These are phyloP conservation scores for Yamadazyma sp. DNA, from an alignment of 805 yeast species.

Conservation along the genomic window DNA sequence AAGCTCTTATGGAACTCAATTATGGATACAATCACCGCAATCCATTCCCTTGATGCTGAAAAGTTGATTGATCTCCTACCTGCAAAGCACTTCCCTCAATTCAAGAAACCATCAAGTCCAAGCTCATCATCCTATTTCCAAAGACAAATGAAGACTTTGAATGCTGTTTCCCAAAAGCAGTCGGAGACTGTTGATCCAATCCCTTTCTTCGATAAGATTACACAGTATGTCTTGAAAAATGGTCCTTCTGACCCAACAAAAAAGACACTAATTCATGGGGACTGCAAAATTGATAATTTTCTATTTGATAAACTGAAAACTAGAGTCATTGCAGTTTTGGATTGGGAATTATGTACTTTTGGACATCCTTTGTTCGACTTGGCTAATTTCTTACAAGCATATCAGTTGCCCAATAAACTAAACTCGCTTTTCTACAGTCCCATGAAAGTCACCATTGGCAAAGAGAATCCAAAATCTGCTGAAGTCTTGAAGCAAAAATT, in stretches of 20 bases:
- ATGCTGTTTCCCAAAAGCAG: slow-evolving; percentile 39
- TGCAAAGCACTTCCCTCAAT: slow-evolving; percentile 41
- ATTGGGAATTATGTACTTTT: slow-evolving; percentile 65
- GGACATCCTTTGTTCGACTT: slow-evolving; percentile 66
- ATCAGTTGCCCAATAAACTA: slow-evolving; percentile 39
- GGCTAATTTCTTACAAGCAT: slow-evolving; percentile 57
- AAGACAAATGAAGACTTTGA: slow-evolving; percentile 50
- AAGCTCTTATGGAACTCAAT: slow-evolving; percentile 45
- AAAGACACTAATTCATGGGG: slow-evolving; percentile 57
- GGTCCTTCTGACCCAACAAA: slow-evolving; percentile 48
- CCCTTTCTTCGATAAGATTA: slow-evolving; percentile 42
- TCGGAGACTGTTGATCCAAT: slow-evolving; percentile 42
- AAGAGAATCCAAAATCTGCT: slow-evolving; percentile 23
- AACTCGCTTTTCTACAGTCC: slow-evolving; percentile 29
- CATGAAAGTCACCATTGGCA: slow-evolving; percentile 27
- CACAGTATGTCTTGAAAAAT: slow-evolving; percentile 38
- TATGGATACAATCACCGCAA: slow-evolving; percentile 43
- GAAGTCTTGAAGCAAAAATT: slow-evolving; percentile 11
- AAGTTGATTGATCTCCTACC: slow-evolving; percentile 45
- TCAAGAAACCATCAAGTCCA: slow-evolving; percentile 16
- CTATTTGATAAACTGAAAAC: slow-evolving; percentile 54
- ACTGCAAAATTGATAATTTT: slow-evolving; percentile 62
- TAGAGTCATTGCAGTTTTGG: slow-evolving; percentile 52
- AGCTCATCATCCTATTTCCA: slow-evolving; percentile 42
- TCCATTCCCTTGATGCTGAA: slow-evolving; percentile 48